These are phyloP conservation scores for Aspergillus thermomutatus DNA, from an alignment of 2,329 filamentous ascomycete species.

Conservation along the genomic window DNA sequence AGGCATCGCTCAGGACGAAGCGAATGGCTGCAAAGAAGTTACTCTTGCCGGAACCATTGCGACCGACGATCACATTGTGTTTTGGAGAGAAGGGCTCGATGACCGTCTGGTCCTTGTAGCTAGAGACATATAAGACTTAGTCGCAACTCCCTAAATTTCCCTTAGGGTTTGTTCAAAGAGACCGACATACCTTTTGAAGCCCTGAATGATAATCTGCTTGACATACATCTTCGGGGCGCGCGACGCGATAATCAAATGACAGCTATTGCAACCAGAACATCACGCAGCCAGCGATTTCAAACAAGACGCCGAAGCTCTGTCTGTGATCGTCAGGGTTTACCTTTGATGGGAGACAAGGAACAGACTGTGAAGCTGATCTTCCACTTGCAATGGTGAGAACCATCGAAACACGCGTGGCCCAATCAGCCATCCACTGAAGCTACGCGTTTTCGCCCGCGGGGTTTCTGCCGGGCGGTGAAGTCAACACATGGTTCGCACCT, in stretches of 20 bases:
- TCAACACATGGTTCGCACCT: slow-evolving; percentile 16
- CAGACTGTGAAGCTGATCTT: slow-evolving; percentile 1
- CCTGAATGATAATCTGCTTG: slow-evolving; percentile 99
- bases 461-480: slow-evolving; percentile 37
- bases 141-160: background rate
- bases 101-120: slow-evolving; percentile 99
- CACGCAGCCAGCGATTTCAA: slow-evolving; percentile 20
- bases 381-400: slow-evolving; percentile 10
- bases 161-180: background rate
- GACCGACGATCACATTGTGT: slow-evolving; percentile 96
- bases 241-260: slow-evolving; percentile 23
- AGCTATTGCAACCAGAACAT: slow-evolving; percentile 26
- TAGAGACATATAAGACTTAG: slow-evolving; percentile 34
- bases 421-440: slow-evolving; percentile 9
- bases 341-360: slow-evolving; percentile 1
- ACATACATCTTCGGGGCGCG: slow-evolving; percentile 73
- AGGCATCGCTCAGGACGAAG: slow-evolving; percentile 96
- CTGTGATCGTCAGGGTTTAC: background rate
- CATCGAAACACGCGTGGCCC: slow-evolving; percentile 21
- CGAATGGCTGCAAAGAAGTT: slow-evolving; percentile 99
- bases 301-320: slow-evolving; percentile 1
- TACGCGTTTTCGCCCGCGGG: slow-evolving; percentile 27
- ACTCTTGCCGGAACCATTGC: slow-evolving; percentile 98
- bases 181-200: slow-evolving; percentile 84
- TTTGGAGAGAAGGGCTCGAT: slow-evolving; percentile 98